These are phyloP conservation scores for Beauveria scarabaeidicola DNA, from an alignment of 2,329 filamentous ascomycete genomes.

Conservation along the genomic window DNA sequence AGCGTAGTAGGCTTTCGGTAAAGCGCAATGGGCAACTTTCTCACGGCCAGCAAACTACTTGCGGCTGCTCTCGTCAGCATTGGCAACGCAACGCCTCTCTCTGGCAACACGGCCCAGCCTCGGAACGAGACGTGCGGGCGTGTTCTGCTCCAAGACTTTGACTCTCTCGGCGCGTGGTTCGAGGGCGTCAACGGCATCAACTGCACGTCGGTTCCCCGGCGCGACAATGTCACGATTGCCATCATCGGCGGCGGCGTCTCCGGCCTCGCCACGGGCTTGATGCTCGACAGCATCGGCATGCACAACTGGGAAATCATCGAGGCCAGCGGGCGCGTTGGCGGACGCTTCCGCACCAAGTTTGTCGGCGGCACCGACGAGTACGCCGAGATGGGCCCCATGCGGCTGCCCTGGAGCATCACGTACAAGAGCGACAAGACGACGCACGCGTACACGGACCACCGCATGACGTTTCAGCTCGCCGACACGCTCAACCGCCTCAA, in stretches of 20 bases:
- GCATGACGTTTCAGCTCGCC: conserved; percentile 33
- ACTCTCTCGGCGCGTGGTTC: conserved; percentile 31
- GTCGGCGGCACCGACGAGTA: conserved; percentile 29
- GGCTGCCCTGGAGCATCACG: conserved; percentile 31
- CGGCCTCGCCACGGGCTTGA: conserved; percentile 16
- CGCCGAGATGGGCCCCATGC: conserved; percentile 35
- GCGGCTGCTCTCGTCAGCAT: neutral
- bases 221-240: conserved; percentile 16
- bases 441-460: conserved; percentile 32
- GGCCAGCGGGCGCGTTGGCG: conserved; percentile 31
- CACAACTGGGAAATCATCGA: conserved; percentile 37
- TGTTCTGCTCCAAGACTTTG: conserved; percentile 16
- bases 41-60: neutral
- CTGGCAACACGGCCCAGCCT: neutral
- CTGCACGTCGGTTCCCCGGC: conserved; percentile 17
- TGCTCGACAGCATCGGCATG: conserved; percentile 35
- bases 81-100: neutral
- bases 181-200: conserved; percentile 29
- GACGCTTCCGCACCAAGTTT: conserved; percentile 34
- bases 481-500: conserved; percentile 33
- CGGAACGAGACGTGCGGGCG: neutral
- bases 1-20: neutral
- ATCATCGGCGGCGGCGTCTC: conserved; percentile 33
- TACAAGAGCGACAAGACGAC: conserved; percentile 33
- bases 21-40: neutral